phyloP scores from a whole-genome alignment of 2,329 filamentous ascomycete species.

The Epichloe elymi region DNA sequence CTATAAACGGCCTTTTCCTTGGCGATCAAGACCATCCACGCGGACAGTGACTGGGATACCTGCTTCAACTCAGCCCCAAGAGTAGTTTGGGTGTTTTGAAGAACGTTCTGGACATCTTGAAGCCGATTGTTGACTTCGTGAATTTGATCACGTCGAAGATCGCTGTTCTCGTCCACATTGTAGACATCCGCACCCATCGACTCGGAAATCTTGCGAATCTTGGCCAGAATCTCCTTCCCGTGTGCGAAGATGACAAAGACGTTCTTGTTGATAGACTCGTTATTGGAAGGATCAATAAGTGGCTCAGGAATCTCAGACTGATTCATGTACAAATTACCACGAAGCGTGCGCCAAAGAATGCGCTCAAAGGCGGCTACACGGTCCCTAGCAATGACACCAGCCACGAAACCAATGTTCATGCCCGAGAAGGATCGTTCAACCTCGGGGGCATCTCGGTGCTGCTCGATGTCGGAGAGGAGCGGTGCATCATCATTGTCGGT shows the following conservation, averaged over 20 bases:
- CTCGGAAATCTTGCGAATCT: conserved; percentile 98
- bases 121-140: conserved; percentile 93
- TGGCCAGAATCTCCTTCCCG: conserved; percentile 93
- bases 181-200: conserved; percentile 93
- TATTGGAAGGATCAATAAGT: conserved; percentile 81
- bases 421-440: conserved; percentile 81
- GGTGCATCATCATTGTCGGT: conserved; percentile 87
- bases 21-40: conserved; percentile 95
- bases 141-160: conserved; percentile 87
- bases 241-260: conserved; percentile 99
- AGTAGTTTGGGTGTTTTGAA: conserved; percentile 89
- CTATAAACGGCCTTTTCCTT: conserved; percentile 98
- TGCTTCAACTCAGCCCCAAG: conserved; percentile 86
- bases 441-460: conserved; percentile 56
- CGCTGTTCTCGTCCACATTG: conserved; percentile 93
- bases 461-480: conserved; percentile 82
- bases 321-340: conserved; percentile 99
- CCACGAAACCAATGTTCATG: conserved; percentile 98
- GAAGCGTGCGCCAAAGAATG: conserved; percentile 92
- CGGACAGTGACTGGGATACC: conserved; percentile 81
- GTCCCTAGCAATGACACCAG: conserved; percentile 87
- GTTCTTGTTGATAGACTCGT: conserved; percentile 89
- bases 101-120: conserved; percentile 79
- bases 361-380: conserved; percentile 91
- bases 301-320: conserved; percentile 95